Base-by-base conservation (phyloP, 768 basidiomycete species). In the Botryobasidium botryosum region DNA sequence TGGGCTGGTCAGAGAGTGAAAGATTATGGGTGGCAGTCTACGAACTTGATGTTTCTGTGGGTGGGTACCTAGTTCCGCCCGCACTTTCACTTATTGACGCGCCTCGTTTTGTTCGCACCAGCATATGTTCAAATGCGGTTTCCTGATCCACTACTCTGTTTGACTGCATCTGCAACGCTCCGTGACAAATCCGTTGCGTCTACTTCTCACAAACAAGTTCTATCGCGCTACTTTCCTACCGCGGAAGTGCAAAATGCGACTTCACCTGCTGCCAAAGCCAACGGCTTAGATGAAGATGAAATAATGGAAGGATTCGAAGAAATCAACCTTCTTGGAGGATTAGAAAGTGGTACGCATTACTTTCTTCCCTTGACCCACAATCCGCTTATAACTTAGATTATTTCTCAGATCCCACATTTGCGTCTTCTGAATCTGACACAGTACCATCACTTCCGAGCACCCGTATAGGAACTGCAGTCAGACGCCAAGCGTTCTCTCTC, bases 91-190 rank as follows among this genome's bases (percentile, higher is more conserved):
- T 21, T n/a, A 21, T 36, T 35, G 28, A 45, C 31, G 31, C 24
- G n/a, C 27, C 23, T 27, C 13, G 32, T n/a, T 32, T n/a, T 24
- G 43, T 45, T 48, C 45, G 40, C 51, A 37, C 48, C 13, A 90
- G 86, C 81, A 0, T 90, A 79, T 57, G 61, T 88, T 24, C 70
- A 76, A 26, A 73, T 86, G 13, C 65, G 69, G 27, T 71, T 79
- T 39, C 54, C 64, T 2, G 74, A 88, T 48, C 88, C 88, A 7
- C 59, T 92, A 8, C 69, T 94, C 23, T 87, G 80, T 54, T 61
- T 94, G 24, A 94, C 88, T 1, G 68, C 78, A 3, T 86, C 83
- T 2, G 69, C 77, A n/a, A 94, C 88, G 1, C 63, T 92, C n/a
- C 72, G 88, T 40, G 85, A 91, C 20, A 82, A 75, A 53, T 72